These are phyloP conservation scores for Yarrowia divulgata DNA, from an alignment of 805 yeast genomes.

Conservation along the genomic window DNA sequence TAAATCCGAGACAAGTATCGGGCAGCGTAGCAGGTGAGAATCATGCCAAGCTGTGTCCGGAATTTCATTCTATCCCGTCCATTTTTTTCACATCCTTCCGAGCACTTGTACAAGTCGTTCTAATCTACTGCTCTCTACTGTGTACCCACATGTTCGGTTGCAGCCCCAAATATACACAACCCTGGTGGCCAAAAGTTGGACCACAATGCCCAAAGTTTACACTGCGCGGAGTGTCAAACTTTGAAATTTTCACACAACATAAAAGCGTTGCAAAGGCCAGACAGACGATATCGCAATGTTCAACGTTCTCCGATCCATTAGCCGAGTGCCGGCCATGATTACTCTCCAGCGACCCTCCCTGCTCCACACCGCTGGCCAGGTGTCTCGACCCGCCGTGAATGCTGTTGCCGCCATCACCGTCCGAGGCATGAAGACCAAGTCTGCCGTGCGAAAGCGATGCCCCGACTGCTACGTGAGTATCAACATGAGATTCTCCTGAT, in stretches of 20 bases:
- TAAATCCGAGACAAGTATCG: constrained; percentile 9
- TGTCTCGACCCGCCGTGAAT: constrained; percentile 34
- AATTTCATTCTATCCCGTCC: neutral
- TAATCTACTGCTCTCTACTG: neutral
- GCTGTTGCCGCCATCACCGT: constrained; percentile 42
- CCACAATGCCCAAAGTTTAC: constrained; percentile 3
- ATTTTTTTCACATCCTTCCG: neutral
- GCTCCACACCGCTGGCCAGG: constrained; percentile 24
- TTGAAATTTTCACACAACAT: constrained; percentile 34
- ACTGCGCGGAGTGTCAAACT: neutral
- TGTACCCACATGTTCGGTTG: constrained; percentile 1
- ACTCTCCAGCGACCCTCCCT: constrained; percentile 35
- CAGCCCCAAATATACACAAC: constrained; percentile 29
- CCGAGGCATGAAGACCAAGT: constrained; percentile 88
- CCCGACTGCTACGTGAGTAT: constrained; percentile 73
- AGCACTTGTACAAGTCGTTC: neutral
- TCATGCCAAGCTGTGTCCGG: neutral
- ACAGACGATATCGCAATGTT: constrained; percentile 19
- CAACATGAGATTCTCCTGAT: neutral
- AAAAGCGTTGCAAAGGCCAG: constrained; percentile 25
- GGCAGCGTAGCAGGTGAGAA: neutral
- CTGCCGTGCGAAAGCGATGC: constrained; percentile 93
- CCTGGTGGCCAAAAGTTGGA: constrained; percentile 26
- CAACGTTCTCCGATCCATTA: constrained; percentile 36
- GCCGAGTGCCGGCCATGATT: constrained; percentile 39